A percentile compares a stretch with the other conserved stretches of the same genome.
Evolutionary conservation across 2,329 filamentous ascomycete species (phyloP).

Genomic region (Tricladium varicosporioides): DNA sequence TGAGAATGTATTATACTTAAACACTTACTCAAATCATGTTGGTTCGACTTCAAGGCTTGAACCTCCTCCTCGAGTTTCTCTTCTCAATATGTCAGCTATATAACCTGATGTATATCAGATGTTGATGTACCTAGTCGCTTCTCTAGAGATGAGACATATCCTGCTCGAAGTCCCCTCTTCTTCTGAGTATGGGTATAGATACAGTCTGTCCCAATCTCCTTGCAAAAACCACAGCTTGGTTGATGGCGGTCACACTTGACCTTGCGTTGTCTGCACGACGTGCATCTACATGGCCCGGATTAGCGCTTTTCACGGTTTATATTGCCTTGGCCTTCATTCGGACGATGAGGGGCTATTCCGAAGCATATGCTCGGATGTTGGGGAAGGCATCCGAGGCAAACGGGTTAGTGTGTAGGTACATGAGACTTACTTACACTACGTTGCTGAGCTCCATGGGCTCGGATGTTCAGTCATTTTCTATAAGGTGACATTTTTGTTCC

Average conservation of each 20-base stretch:
- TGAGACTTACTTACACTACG: constrained; percentile 11
- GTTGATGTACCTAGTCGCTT: constrained; percentile 33
- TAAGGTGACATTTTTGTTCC: too few relatives aligned
- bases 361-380: too few relatives aligned
- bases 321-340: too few relatives aligned
- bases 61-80: constrained; percentile 26
- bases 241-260: constrained; percentile 29
- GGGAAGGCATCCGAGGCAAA: neutral
- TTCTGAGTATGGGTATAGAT: constrained; percentile 26
- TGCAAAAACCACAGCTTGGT: constrained; percentile 31
- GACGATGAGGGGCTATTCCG: too few relatives aligned
- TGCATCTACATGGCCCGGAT: constrained; percentile 21
- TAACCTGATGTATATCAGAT: neutral
- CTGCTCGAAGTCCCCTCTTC: constrained; percentile 34
- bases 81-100: neutral
- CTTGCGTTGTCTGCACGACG: constrained; percentile 31
- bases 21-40: neutral
- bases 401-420: neutral
- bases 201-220: constrained; percentile 25
- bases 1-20: neutral
- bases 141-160: constrained; percentile 40
- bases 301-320: neutral
- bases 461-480: too few relatives aligned
- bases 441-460: constrained; percentile 12
- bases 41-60: constrained; percentile 16